Base-by-base conservation (phyloP, 2,329 filamentous ascomycete genomes). In the Stemphylium beticola region DNA sequence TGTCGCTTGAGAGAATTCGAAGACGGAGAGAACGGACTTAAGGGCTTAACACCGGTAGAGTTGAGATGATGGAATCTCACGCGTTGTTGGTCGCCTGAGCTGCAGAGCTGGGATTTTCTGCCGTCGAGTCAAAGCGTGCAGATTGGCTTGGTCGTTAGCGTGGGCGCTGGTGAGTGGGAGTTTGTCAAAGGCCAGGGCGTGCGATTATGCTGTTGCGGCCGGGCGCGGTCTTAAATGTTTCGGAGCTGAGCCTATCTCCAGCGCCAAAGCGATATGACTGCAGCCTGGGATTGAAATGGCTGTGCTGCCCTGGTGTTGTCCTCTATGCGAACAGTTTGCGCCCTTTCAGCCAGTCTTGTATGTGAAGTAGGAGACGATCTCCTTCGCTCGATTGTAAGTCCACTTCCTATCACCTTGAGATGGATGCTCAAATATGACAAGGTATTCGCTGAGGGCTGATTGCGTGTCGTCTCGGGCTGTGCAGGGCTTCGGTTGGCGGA, bases 231-330 rank as follows among this genome's bases (percentile, higher is more conserved):
- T 70, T 71, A 67, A 68, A 66, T 72, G 55, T 63, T 42, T 58
- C 61, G 62, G 62, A 60, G 47, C 24, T 57, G 60, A 32, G 55
- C 48, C 54, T 70, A 69, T 65, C 66, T 73, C 68, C 69, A 72
- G 58, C n/a, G 45, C 62, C 61, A 55, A 60, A 55, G 53, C 22
- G 38, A 22, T 39, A 29, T 53, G 34, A 47, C 34, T 56, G 36
- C 33, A 24, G 31, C 18, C 14, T 36, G 43, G 42, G 53, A 56
- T 59, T 65, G 52, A 64, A 64, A 62, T 62, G 51, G 53, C 41
- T 40, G 48, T 46, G 42, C 48, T 49, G 53, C 34, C 63, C 59
- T 56, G 38, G 53, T 55, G 36, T 44, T 20, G 38, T 29, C 40
- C 50, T 50, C 37, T 48, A 38, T 49, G 54, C 41, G 53, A 51